Percentiles rank a stretch among this genome's conserved stretches.
phyloP scores from a whole-genome alignment of 75 land plant species.

The Sequoiadendron giganteum region DNA sequence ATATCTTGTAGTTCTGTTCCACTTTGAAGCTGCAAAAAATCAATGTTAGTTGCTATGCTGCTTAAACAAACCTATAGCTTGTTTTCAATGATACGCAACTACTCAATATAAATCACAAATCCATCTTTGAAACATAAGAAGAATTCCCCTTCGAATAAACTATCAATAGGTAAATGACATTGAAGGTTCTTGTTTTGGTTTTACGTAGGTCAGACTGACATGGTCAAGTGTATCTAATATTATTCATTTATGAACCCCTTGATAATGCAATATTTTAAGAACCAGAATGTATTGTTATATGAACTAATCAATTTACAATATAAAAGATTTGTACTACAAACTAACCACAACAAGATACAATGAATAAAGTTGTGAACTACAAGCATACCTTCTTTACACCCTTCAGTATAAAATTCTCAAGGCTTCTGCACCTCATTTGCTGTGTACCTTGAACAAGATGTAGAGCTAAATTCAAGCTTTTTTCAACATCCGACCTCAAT shows the following conservation, averaged over 20 bases:
- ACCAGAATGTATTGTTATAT: not conserved
- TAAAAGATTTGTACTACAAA: not conserved
- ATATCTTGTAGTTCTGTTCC: conserved; percentile 2
- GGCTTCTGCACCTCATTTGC: conserved; percentile 24
- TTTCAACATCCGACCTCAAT: conserved; percentile 36
- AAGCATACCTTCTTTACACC: conserved; percentile 48
- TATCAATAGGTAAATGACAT: not conserved
- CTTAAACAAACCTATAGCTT: not conserved
- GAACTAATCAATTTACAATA: not conserved
- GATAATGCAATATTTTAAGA: not conserved
- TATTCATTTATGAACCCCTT: not conserved
- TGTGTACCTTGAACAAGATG: conserved; percentile 51
- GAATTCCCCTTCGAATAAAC: not conserved
- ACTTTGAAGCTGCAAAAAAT: conserved; percentile 6
- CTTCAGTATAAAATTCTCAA: conserved; percentile 26
- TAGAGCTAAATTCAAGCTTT: conserved; percentile 40
- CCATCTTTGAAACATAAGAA: not conserved
- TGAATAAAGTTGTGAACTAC: not conserved
- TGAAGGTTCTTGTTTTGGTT: not conserved
- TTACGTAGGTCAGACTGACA: not conserved
- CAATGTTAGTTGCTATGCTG: not conserved
- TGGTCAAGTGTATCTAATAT: not conserved
- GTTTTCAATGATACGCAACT: not conserved
- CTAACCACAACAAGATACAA: not conserved
- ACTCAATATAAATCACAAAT: not conserved